Conservation (phyloP, 768 basidiomycete species). For the Lyophyllum atratum region DNA sequence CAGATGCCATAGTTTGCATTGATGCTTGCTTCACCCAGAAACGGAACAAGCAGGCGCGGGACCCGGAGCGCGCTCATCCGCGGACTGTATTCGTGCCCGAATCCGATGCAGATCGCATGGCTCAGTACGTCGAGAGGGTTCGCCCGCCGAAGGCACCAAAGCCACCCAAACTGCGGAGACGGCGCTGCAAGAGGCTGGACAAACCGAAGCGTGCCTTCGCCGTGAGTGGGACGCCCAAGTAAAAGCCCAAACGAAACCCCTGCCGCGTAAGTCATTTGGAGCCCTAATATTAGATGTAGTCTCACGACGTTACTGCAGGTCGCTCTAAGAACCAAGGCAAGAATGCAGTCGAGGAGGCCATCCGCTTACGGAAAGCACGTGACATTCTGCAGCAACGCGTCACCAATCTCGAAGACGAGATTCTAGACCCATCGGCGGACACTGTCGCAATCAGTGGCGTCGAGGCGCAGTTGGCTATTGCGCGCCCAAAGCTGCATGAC, state of each 20-base stretch:
- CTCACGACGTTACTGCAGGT: neutral
- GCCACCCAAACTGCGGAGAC: too few species aligned
- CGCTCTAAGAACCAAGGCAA: conserved; percentile 10
- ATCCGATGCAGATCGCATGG: too few species aligned
- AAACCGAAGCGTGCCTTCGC: neutral
- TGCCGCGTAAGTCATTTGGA: neutral
- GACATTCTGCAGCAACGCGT: conserved; percentile 8
- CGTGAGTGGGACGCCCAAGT: neutral
- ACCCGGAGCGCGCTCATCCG: too few species aligned
- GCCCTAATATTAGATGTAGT: too few species aligned
- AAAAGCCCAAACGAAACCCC: neutral
- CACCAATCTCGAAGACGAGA: too few species aligned
- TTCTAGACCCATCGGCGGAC: too few species aligned
- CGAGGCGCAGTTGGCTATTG: too few species aligned
- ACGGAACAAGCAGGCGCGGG: neutral
- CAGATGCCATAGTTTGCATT: neutral
- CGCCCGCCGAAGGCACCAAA: too few species aligned
- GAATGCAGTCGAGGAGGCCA: conserved; percentile 2
- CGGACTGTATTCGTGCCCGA: too few species aligned
- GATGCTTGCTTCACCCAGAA: neutral
- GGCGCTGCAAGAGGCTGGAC: neutral
- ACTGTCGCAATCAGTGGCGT: too few species aligned
- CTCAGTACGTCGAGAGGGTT: too few species aligned
- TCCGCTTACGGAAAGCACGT: conserved; percentile 2
- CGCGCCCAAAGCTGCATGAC: too few species aligned